phyloP scores from a whole-genome alignment of 345 rosid species.

The Clarkia xantiana region DNA sequence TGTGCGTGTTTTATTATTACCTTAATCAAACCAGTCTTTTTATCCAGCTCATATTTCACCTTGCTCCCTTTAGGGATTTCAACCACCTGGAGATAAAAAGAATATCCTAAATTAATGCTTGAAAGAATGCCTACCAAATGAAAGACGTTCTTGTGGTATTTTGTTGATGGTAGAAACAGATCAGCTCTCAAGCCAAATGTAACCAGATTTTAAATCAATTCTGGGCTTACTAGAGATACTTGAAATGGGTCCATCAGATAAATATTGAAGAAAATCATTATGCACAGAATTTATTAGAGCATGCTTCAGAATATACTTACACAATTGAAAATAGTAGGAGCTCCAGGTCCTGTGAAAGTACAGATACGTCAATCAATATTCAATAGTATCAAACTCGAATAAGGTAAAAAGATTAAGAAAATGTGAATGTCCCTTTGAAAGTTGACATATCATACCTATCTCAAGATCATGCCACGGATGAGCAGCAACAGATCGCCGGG shows the following conservation, averaged over 20 bases:
- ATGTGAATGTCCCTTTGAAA: neutral
- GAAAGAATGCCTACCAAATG: no score
- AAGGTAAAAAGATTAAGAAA: neutral
- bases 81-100: constrained; percentile 45
- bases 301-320: constrained; percentile 23
- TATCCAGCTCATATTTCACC: constrained; percentile 98
- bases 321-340: constrained; percentile 69
- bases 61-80: constrained; percentile 93
- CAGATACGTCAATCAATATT: neutral
- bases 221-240: no score
- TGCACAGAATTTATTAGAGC: neutral
- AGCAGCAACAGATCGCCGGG: constrained; percentile 37
- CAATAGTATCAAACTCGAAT: neutral
- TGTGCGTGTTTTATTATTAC: constrained; percentile 20
- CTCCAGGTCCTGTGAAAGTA: constrained; percentile 60
- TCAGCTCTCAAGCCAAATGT: no score
- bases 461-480: constrained; percentile 59
- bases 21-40: constrained; percentile 88
- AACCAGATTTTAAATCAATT: no score
- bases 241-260: no score
- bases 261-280: no score
- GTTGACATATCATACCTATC: constrained; percentile 18
- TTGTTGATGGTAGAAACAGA: no score
- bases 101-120: neutral
- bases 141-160: no score